Base-by-base conservation (phyloP, 1,139 yeast genomes). In the Wickerhamiella infanticola region DNA sequence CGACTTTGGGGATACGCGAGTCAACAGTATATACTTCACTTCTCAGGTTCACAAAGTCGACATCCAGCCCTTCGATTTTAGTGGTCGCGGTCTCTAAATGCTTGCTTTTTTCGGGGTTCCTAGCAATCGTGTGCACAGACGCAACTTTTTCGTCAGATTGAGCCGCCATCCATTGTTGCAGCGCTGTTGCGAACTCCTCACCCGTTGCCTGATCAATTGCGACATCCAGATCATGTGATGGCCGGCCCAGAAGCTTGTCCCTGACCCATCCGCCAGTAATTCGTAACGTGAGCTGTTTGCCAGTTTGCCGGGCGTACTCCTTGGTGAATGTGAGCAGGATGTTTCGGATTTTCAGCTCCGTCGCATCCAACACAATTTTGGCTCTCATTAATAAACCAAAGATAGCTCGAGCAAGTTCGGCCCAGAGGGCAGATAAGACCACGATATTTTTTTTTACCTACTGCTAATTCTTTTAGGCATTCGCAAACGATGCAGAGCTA, bases 221-320 rank as follows among this genome's bases (percentile, higher is more conserved):
- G 47, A 90, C 83, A 58, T 90, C 99, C 39, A 90, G 68, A 61
- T 90, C 99, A 58, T 90, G 79, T 46, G 93, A 79, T 33, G 75
- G 77, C 43, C 72, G 70, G 0, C 94, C 94, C 37, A 93, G 67
- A 37, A 90, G 66, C 65, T 90, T 90, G 62, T 90, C 99, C 56
- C 99, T 73, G 4, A 90, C 99, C 99, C 99, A 90, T 0, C 99
- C 99, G 33, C 99, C 99, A 0, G 97, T 88, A 55, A 90, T 82
- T 51, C 99, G 64, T 24, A 88, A 69, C 33, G 74, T 79, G 23
- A 58, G 57, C 4, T 43, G 29, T 31, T 46, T 33, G 4, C 47
- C 44, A 4, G 52, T 39, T 5, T 47, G 24, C 38, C 50, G 50
- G 40, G 56, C 54, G 40, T 40, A 48, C 42, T 56, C 55, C 11